Conservation (phyloP, 2,329 filamentous ascomycete species). For the Clathrospora elynae region DNA sequence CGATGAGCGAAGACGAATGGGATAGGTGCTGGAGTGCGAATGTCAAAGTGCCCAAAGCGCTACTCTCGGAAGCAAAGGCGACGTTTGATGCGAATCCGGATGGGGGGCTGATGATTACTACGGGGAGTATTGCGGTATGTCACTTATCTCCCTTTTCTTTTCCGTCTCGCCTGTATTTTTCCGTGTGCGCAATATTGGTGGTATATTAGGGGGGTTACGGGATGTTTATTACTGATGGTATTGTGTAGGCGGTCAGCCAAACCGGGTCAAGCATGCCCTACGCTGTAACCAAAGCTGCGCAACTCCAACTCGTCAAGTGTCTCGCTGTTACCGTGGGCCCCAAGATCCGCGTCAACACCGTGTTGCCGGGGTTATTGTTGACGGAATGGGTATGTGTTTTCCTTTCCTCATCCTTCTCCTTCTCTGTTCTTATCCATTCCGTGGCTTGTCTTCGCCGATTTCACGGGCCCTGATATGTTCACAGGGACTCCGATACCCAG, state of each 20-base stretch:
- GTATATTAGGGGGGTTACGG: too few relatives aligned
- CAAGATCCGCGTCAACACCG: conserved; percentile 68
- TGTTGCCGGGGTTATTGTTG: conserved; percentile 67
- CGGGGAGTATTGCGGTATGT: conserved; percentile 64
- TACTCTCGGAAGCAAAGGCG: conserved; percentile 62
- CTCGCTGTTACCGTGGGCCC: conserved; percentile 65
- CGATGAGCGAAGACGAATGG: conserved; percentile 66
- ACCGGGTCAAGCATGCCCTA: conserved; percentile 70
- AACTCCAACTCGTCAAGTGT: conserved; percentile 69
- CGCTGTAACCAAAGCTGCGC: conserved; percentile 76
- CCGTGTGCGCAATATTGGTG: too few relatives aligned
- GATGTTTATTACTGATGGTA: background rate
- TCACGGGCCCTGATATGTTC: background rate
- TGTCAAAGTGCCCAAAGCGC: conserved; percentile 56
- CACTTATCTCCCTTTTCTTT: conserved; percentile 14
- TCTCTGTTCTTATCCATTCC: background rate
- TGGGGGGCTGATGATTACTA: conserved; percentile 67
- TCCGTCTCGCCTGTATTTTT: background rate
- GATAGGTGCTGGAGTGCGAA: conserved; percentile 69
- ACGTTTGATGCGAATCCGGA: conserved; percentile 66
- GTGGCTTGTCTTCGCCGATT: too few relatives aligned
- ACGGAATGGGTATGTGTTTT: conserved; percentile 54
- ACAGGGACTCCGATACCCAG: conserved; percentile 61
- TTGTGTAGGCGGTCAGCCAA: conserved; percentile 54
- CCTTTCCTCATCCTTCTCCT: background rate